Percentiles rank a stretch among this genome's conserved stretches.
phyloP scores from a whole-genome alignment of 306 rosid genomes.

The Clitoria ternatea region DNA sequence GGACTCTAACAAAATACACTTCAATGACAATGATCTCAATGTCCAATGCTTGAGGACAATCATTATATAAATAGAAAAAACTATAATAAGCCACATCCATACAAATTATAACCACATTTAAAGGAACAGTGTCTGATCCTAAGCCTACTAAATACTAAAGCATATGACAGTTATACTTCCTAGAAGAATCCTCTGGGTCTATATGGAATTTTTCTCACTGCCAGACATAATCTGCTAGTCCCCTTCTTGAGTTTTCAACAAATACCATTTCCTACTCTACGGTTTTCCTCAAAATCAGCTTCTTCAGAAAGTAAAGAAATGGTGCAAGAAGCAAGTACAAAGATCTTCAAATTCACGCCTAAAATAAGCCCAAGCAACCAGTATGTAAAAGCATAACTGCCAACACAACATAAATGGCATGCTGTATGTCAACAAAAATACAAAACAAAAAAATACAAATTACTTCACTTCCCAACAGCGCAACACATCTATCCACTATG shows the following conservation, averaged over 20 bases:
- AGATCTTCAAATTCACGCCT: background rate
- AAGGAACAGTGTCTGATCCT: background rate
- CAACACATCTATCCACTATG: conserved; percentile 2
- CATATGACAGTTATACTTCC: background rate
- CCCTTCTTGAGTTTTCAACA: conserved; percentile 9
- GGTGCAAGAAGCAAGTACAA: background rate
- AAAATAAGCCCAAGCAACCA: background rate
- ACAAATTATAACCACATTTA: background rate
- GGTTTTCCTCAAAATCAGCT: background rate
- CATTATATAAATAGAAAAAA: background rate
- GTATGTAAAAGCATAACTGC: background rate
- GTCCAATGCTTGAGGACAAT: background rate
- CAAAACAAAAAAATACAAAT: background rate
- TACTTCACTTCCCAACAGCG: background rate
- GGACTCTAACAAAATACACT: no score
- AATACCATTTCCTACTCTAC: background rate
- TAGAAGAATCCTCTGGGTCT: background rate
- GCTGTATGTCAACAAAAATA: background rate
- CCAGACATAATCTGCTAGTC: conserved; percentile 11
- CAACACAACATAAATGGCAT: background rate
- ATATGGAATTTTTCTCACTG: background rate
- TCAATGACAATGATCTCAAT: background rate
- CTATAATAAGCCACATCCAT: background rate
- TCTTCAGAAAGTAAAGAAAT: background rate
- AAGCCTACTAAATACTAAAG: no score